Conservation (phyloP, 2,329 filamentous ascomycete species). For the Lasiodiplodia sp. region DNA sequence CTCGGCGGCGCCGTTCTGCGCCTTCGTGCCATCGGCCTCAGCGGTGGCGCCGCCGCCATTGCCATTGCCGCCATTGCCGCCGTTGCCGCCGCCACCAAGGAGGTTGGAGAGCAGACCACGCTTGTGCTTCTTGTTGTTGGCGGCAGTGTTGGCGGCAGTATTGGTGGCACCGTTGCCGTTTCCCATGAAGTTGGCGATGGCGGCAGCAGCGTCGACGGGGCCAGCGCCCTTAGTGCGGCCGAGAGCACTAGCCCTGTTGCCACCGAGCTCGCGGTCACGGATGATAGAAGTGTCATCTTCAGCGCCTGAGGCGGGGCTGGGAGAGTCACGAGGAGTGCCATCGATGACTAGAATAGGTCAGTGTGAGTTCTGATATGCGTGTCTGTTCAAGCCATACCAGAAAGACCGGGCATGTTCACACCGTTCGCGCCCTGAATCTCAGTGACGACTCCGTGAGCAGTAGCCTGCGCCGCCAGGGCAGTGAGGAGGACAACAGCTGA, state of each 20-base stretch:
- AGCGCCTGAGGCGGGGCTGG: conserved; percentile 67
- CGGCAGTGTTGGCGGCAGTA: conserved; percentile 32
- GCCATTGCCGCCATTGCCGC: conserved; percentile 35
- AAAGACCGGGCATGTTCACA: conserved; percentile 68
- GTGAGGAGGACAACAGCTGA: conserved; percentile 53
- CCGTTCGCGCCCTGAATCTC: conserved; percentile 66
- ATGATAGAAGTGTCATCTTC: conserved; percentile 76
- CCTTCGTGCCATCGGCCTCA: conserved; percentile 57
- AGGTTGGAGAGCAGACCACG: conserved; percentile 45
- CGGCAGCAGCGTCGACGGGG: conserved; percentile 63
- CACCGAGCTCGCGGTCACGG: conserved; percentile 65
- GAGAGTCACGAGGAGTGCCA: conserved; percentile 73
- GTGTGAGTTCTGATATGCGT: conserved; percentile 4
- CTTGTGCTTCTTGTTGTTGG: conserved; percentile 45
- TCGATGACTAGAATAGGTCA: conserved; percentile 59
- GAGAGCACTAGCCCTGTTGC: conserved; percentile 64
- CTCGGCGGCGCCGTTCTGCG: conserved; percentile 57
- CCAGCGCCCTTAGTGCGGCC: conserved; percentile 69
- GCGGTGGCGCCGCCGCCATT: conserved; percentile 35
- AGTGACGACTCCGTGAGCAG: conserved; percentile 66
- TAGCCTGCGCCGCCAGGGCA: conserved; percentile 56
- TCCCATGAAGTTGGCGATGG: conserved; percentile 69
- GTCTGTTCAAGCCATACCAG: conserved; percentile 46
- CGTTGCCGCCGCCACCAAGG: conserved; percentile 42
- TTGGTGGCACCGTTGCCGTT: conserved; percentile 1